phyloP scores from a whole-genome alignment of 2,329 filamentous ascomycete species.

The Epichloe baconii region DNA sequence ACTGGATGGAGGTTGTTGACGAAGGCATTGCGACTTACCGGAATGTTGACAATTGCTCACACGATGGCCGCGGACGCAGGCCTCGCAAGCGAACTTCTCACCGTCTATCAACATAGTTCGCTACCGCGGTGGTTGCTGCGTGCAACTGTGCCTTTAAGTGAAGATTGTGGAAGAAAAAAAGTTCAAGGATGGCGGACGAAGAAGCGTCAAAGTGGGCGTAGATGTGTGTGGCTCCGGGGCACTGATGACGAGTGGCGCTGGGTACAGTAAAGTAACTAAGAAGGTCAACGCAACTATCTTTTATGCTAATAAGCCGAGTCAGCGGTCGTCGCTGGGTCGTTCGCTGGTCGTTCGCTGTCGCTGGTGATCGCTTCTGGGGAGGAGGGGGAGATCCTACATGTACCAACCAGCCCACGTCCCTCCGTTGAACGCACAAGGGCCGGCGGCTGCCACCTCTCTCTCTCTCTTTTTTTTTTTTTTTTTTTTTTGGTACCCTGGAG shows the following conservation, averaged over 20 bases:
- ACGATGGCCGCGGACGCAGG: conserved; percentile 94
- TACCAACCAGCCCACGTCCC: neutral
- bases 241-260: conserved; percentile 2
- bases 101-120: conserved; percentile 69
- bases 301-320: conserved; percentile 2
- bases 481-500: neutral
- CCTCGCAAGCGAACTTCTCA: conserved; percentile 96
- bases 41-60: conserved; percentile 97
- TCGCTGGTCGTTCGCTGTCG: too few species aligned
- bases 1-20: neutral
- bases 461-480: too few species aligned
- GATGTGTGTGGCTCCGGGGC: conserved; percentile 1
- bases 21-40: conserved; percentile 47
- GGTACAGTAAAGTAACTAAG: neutral
- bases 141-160: neutral
- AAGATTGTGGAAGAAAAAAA: conserved; percentile 3
- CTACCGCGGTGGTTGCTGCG: neutral
- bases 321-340: neutral
- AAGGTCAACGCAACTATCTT: neutral
- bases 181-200: neutral
- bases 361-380: neutral
- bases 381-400: neutral
- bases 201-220: conserved; percentile 3
- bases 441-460: conserved; percentile 1
- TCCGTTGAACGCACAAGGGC: neutral